Percentiles rank a stretch among this genome's conserved stretches.
Conservation (phyloP, 768 basidiomycete species). For the Kwoniella botswanensis region DNA sequence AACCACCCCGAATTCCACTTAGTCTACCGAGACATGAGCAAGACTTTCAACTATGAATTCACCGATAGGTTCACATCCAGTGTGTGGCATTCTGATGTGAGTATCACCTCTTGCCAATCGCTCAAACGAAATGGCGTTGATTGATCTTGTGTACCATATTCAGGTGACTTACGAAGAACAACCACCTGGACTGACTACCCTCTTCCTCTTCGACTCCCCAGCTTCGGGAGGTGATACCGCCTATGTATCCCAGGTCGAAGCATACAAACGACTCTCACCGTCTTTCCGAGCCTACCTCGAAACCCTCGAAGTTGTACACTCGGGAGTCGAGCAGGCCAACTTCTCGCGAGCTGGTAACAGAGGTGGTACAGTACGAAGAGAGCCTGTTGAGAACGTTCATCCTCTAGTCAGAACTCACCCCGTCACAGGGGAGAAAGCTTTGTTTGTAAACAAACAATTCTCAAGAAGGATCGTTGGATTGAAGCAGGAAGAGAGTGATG, state of each 20-base stretch:
- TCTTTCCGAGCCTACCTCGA: slow-evolving; percentile 77
- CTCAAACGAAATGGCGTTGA: too few species aligned
- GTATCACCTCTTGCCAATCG: neutral
- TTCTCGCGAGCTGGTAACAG: slow-evolving; percentile 73
- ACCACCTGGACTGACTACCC: slow-evolving; percentile 81
- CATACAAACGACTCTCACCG: slow-evolving; percentile 74
- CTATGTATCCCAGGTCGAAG: slow-evolving; percentile 60
- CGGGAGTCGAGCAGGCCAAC: slow-evolving; percentile 78
- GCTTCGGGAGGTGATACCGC: slow-evolving; percentile 64
- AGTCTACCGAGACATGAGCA: slow-evolving; percentile 78
- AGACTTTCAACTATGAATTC: slow-evolving; percentile 69
- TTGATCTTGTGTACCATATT: too few species aligned
- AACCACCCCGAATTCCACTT: slow-evolving; percentile 77
- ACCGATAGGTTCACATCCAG: slow-evolving; percentile 66
- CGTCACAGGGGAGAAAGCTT: slow-evolving; percentile 82
- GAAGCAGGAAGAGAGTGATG: slow-evolving; percentile 81
- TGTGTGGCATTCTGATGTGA: slow-evolving; percentile 66
- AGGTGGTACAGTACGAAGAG: slow-evolving; percentile 76
- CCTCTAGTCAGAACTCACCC: slow-evolving; percentile 78
- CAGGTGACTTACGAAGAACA: slow-evolving; percentile 73
- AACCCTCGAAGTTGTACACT: slow-evolving; percentile 79
- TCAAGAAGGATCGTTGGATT: slow-evolving; percentile 78
- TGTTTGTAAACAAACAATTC: slow-evolving; percentile 86
- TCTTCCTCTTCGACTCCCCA: slow-evolving; percentile 70
- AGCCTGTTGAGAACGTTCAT: slow-evolving; percentile 81